Evolutionary conservation across 805 yeast genomes (phyloP).

Genomic region (Wickerhamiella sorbophila): DNA sequence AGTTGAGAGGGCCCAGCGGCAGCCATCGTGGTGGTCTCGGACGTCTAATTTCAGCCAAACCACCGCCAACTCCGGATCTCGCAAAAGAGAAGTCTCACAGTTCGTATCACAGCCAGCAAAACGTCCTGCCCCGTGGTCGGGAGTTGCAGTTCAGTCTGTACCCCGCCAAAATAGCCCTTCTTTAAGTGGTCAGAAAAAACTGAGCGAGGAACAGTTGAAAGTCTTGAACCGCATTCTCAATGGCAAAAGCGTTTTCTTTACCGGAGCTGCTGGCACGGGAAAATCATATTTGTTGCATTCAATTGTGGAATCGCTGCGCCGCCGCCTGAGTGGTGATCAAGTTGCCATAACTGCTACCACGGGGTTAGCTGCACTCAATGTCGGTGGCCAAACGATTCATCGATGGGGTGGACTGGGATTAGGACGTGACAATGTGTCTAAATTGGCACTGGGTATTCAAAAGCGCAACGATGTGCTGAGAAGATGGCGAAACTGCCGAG

Average conservation of each 20-base stretch:
- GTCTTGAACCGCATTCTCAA: slow-evolving; percentile 50
- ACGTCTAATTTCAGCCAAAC: not conserved
- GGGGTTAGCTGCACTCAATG: slow-evolving; percentile 84
- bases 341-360: slow-evolving; percentile 92
- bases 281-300: slow-evolving; percentile 67
- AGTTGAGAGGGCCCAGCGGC: not conserved
- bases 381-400: slow-evolving; percentile 80
- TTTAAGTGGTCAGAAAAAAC: slow-evolving; percentile 1
- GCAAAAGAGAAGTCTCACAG: not conserved
- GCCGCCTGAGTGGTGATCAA: slow-evolving; percentile 22
- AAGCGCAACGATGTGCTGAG: slow-evolving; percentile 24
- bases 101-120: not conserved
- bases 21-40: not conserved
- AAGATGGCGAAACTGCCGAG: slow-evolving; percentile 57
- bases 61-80: not conserved
- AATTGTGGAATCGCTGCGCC: slow-evolving; percentile 39
- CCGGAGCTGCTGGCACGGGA: slow-evolving; percentile 99
- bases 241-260: slow-evolving; percentile 56
- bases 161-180: not conserved
- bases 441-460: slow-evolving; percentile 3
- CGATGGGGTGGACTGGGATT: slow-evolving; percentile 73
- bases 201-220: slow-evolving; percentile 31
- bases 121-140: not conserved
- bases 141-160: not conserved
- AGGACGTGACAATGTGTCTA: slow-evolving; percentile 36